Base-by-base conservation (phyloP, 2,329 filamentous ascomycete genomes). In the Trichoderma sp. region DNA sequence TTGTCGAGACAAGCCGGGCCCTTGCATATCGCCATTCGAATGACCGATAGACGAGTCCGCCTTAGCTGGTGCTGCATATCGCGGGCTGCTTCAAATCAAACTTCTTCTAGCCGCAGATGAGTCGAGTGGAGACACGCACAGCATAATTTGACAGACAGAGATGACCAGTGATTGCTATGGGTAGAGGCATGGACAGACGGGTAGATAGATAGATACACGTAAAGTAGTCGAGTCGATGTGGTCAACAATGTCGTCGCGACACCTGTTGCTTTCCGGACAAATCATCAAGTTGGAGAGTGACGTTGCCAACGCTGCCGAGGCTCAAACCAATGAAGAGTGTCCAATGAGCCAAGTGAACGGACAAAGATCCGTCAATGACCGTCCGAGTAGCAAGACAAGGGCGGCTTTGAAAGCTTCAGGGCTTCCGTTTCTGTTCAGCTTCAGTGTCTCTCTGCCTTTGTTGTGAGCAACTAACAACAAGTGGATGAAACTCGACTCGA, bases 401-500 rank as follows among this genome's bases (percentile, higher is more conserved):
- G 50, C 39, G 26, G 17, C 30, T 62, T 14, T 19, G n/a, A 45
- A 30, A 34, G 26, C 44, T 15, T 28, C 17, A 30, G 5, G 7
- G 48, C 30, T 30, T 51, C 45, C 9, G 45, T 12, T 56, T 21
- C 34, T 39, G 24, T 51, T 60, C 30, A 52, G 19, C 44, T 51
- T 60, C 30, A 52, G 19, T 28, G 30, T 10, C 24, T 34, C 24
- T 34, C 24, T 21, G 21, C 12, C 58, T 62, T 62, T 62, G 58
- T 52, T 3, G 43, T 44, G 48, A 30, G 45, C 28, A 19, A 51
- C 45, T n/a, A 61, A 51, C 58, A 45, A 14, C 30, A 43, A 43
- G 34, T 28, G n/a, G 48, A n/a, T 52, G 48, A 62, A 51, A 62
- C 34, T 52, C 24, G 47, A 39, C 14, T 28, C 12, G 30, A 15